Evolutionary conservation across 164 flowering plant species (phyloP).

Genomic region (Piper betle): DNA sequence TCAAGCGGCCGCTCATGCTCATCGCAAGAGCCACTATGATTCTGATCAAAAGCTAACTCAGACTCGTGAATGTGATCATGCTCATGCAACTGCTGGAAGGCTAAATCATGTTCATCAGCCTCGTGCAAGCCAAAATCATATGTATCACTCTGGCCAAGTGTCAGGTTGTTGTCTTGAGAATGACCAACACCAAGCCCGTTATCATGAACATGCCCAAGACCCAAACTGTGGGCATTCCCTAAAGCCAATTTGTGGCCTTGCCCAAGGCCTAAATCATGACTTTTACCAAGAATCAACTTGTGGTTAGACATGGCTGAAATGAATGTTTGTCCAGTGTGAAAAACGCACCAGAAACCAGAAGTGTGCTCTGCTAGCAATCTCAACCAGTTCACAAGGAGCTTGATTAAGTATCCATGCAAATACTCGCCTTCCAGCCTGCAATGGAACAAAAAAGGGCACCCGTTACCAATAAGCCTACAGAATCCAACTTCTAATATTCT

Average conservation of each 20-base stretch:
- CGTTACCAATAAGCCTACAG: no score
- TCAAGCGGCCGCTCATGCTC: conserved; percentile 11
- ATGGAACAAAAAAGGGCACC: no score
- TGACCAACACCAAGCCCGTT: conserved; percentile 36
- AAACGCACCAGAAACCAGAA: neutral
- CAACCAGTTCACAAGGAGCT: neutral
- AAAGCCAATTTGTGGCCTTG: conserved; percentile 9
- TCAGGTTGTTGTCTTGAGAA: conserved; percentile 27
- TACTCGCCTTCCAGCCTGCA: neutral
- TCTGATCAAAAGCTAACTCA: conserved; percentile 16
- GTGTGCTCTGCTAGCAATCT: neutral
- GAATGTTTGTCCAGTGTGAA: neutral
- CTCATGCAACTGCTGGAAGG: conserved; percentile 21
- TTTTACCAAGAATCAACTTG: conserved; percentile 17
- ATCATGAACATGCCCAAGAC: conserved; percentile 25
- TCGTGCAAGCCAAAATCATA: conserved; percentile 36
- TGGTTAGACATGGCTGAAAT: conserved; percentile 7
- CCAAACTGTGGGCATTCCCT: conserved; percentile 27
- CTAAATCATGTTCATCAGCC: conserved; percentile 26
- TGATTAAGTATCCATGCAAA: no score
- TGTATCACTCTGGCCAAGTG: conserved; percentile 24
- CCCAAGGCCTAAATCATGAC: conserved; percentile 28
- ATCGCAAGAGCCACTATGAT: neutral
- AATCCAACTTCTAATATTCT: no score
- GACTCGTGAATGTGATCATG: conserved; percentile 6